Conservation (phyloP, 129 eudicot species). For the Ambrosia trifida region DNA sequence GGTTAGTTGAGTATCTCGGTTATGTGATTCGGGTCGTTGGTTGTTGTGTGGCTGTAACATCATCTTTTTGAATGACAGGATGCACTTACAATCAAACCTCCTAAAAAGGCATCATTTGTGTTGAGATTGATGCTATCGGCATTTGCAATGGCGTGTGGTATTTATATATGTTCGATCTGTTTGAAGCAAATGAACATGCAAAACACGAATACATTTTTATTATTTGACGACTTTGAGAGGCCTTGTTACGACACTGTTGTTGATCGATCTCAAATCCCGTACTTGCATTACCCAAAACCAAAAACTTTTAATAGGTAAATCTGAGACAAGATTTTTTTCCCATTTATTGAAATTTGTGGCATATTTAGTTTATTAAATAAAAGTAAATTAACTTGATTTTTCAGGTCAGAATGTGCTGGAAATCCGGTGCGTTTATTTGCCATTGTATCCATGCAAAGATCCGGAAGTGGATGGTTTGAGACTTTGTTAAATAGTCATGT, state of each 20-base stretch:
- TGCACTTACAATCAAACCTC: slow-evolving; percentile 49
- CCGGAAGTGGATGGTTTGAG: slow-evolving; percentile 75
- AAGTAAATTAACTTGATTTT: background rate
- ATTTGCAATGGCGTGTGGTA: slow-evolving; percentile 56
- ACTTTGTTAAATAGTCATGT: slow-evolving; percentile 57
- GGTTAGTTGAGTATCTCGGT: background rate
- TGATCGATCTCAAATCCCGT: slow-evolving; percentile 50
- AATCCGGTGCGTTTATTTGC: slow-evolving; percentile 59
- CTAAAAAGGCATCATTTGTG: slow-evolving; percentile 45
- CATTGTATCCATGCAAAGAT: slow-evolving; percentile 61
- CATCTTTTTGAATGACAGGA: slow-evolving; percentile 42
- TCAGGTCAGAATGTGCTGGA: slow-evolving; percentile 52
- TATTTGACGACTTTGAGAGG: slow-evolving; percentile 38
- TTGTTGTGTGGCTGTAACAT: background rate
- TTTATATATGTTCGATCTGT: slow-evolving; percentile 64
- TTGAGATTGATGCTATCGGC: slow-evolving; percentile 52
- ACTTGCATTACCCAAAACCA: slow-evolving; percentile 80
- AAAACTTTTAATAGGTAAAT: slow-evolving; percentile 69
- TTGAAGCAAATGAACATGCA: slow-evolving; percentile 47
- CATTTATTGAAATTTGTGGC: background rate
- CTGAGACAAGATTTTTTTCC: background rate
- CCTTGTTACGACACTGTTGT: slow-evolving; percentile 36
- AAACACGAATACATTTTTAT: slow-evolving; percentile 29
- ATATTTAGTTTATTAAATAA: background rate
- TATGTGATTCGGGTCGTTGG: background rate